A percentile compares a stretch with the other conserved stretches of the same genome.
Evolutionary conservation across 176 grass and related monocot genomes (phyloP).

Genomic region (Avena sativa): DNA sequence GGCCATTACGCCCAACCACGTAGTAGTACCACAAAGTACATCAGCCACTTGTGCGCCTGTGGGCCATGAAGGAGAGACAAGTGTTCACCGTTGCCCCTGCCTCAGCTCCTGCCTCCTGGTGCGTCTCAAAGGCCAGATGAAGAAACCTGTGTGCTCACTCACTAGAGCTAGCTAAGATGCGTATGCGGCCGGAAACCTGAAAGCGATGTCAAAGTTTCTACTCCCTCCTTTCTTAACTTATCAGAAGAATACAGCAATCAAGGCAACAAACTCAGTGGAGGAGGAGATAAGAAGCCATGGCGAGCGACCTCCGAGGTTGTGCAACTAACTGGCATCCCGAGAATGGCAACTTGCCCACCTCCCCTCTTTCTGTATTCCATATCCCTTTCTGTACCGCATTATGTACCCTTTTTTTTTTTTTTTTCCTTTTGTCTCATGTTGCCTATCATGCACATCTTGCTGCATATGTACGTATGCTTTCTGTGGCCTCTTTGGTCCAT

Average conservation of each 20-base stretch:
- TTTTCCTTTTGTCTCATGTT: constrained; percentile 34
- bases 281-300: not conserved
- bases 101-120: constrained; percentile 28
- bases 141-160: not conserved
- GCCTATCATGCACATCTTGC: constrained; percentile 15
- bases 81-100: not conserved
- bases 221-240: not conserved
- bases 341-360: constrained; percentile 28
- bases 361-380: not conserved
- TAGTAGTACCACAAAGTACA: not conserved
- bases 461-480: not conserved
- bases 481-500: not conserved
- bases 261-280: not conserved
- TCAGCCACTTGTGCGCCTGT: not conserved
- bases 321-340: not conserved
- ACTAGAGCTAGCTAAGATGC: not conserved
- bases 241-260: not conserved
- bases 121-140: constrained; percentile 1
- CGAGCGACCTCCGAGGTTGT: constrained; percentile 45
- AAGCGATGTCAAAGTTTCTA: constrained; percentile 20
- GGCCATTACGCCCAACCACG: not conserved
- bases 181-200: not conserved
- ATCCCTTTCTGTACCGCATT: not conserved
- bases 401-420: not conserved
- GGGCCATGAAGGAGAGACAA: constrained; percentile 23